Percentiles rank a stretch among this genome's conserved stretches.
Conservation (phyloP, 1,139 yeast genomes). For the Hyphopichia buzzinii region DNA sequence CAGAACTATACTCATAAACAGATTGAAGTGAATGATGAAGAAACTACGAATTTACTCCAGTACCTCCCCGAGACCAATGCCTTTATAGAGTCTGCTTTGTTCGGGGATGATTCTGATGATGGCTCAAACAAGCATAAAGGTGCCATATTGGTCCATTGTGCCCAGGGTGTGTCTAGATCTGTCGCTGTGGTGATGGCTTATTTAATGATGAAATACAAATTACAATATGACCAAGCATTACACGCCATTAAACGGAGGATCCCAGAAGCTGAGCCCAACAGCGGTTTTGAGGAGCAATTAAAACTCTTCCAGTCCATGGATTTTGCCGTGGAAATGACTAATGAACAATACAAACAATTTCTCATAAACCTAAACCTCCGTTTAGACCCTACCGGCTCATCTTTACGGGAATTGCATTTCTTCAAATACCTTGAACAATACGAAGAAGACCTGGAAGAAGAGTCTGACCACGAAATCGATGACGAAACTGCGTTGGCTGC, state of each 20-base stretch:
- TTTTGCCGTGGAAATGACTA: conserved; percentile 22
- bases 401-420: conserved; percentile 15
- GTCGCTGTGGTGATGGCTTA: conserved; percentile 72
- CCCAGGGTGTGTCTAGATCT: conserved; percentile 87
- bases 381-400: conserved; percentile 28
- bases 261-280: conserved; percentile 67
- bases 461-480: conserved; percentile 1
- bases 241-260: conserved; percentile 69
- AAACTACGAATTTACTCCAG: conserved; percentile 60
- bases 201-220: conserved; percentile 69
- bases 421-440: conserved; percentile 6
- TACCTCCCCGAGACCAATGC: conserved; percentile 57
- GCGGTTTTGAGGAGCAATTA: conserved; percentile 72
- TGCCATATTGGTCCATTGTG: conserved; percentile 63
- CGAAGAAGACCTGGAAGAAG: conserved; percentile 11
- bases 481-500: conserved; percentile 8
- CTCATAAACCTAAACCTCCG: conserved; percentile 22
- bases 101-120: conserved; percentile 26
- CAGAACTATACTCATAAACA: conserved; percentile 55
- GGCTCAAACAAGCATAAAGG: conserved; percentile 41
- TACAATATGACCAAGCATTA: conserved; percentile 59
- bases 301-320: conserved; percentile 48
- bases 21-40: conserved; percentile 68
- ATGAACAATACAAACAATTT: conserved; percentile 26
- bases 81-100: conserved; percentile 67